Conservation (phyloP, 306 rosid species). For the Myrica gale region DNA sequence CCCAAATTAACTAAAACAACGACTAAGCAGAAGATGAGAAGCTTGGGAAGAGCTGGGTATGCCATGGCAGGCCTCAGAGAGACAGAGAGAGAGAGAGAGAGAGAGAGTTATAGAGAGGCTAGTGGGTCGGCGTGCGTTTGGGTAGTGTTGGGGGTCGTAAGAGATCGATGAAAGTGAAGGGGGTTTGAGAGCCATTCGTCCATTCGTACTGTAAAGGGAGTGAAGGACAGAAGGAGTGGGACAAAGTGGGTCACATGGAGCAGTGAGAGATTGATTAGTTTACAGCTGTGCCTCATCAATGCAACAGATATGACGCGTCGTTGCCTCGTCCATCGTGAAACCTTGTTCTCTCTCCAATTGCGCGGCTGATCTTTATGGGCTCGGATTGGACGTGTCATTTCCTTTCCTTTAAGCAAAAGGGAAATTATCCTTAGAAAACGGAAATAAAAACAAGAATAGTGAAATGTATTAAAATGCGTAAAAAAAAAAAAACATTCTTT, state of each 20-base stretch:
- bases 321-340: conserved; percentile 14
- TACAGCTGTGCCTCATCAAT: conserved; percentile 71
- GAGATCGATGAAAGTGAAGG: too few species aligned
- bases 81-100: not conserved
- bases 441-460: too few species aligned
- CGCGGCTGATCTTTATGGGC: not conserved
- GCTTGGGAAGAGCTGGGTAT: not conserved
- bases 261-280: conserved; percentile 33
- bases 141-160: not conserved
- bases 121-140: not conserved
- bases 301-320: conserved; percentile 23
- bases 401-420: too few species aligned
- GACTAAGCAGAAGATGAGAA: conserved; percentile 24
- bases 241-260: conserved; percentile 60
- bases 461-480: too few species aligned
- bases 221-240: conserved; percentile 21
- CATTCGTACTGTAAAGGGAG: not conserved
- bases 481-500: too few species aligned
- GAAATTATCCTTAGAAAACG: too few species aligned
- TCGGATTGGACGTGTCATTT: too few species aligned
- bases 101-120: not conserved
- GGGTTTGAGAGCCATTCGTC: not conserved
- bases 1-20: conserved; percentile 10
- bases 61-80: conserved; percentile 31
- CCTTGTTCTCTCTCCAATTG: not conserved